phyloP scores from a whole-genome alignment of 78 protist genomes.

The Pelomyxa schiedti region DNA sequence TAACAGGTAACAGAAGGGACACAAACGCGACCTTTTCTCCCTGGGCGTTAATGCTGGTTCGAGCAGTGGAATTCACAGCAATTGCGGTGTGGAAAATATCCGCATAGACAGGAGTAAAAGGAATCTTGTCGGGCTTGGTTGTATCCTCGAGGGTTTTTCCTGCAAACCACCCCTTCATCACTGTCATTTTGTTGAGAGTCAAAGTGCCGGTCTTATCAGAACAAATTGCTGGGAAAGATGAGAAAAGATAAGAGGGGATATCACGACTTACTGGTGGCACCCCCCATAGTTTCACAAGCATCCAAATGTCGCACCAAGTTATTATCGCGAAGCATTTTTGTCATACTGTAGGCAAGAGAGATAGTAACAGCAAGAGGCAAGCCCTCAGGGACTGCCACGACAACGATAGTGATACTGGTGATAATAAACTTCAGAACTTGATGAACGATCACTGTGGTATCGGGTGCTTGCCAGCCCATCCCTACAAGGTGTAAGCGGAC shows the following conservation, averaged over 20 bases:
- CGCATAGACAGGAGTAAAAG: too few relatives aligned
- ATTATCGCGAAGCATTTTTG: conserved; percentile 66
- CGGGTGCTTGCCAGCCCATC: not conserved
- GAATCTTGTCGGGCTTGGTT: too few relatives aligned
- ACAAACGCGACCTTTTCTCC: too few relatives aligned
- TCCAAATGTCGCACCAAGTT: conserved; percentile 73
- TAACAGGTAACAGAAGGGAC: too few relatives aligned
- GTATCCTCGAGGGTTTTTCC: too few relatives aligned
- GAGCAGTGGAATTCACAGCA: conserved; percentile 29
- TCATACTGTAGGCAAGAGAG: conserved; percentile 82
- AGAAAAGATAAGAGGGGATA: too few relatives aligned
- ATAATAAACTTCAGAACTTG: conserved; percentile 53
- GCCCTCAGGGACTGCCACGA: conserved; percentile 96
- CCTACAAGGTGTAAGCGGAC: not conserved
- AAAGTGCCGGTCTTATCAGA: conserved; percentile 97
- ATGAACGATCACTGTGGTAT: not conserved
- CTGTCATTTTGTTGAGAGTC: conserved; percentile 87
- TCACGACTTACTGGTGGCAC: too few relatives aligned
- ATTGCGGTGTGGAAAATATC: not conserved
- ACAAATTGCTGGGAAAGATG: too few relatives aligned
- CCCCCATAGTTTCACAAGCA: conserved; percentile 94
- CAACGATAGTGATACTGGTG: conserved; percentile 84
- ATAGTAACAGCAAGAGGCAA: conserved; percentile 83
- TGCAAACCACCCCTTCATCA: conserved; percentile 44
- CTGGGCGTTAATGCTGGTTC: too few relatives aligned